Conservation (phyloP, 306 rosid genomes). For the Vigna angularis region DNA sequence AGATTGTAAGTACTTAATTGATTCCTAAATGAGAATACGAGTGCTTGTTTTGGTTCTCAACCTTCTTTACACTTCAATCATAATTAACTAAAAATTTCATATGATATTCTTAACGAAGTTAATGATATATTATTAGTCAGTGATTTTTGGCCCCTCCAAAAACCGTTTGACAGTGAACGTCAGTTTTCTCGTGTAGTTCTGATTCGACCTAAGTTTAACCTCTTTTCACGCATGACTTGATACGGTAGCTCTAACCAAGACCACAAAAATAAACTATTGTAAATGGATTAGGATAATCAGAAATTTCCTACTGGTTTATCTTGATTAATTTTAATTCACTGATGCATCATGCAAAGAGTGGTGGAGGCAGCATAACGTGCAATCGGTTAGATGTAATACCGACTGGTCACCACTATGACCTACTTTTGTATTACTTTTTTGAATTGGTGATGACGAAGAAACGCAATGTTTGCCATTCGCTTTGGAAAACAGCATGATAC, state of each 20-base stretch:
- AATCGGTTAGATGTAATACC: slow-evolving; percentile 43
- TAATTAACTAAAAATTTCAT: not conserved
- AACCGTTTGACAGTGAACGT: not conserved
- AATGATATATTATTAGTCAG: not conserved
- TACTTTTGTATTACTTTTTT: slow-evolving; percentile 42
- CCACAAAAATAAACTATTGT: not conserved
- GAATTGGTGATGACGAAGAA: slow-evolving; percentile 49
- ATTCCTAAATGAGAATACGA: not conserved
- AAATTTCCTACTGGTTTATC: slow-evolving; percentile 4
- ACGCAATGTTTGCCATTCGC: slow-evolving; percentile 41
- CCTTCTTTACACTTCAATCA: not conserved
- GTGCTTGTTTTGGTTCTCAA: slow-evolving; percentile 10
- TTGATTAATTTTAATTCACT: slow-evolving; percentile 7
- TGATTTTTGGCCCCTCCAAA: not conserved
- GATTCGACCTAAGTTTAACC: not conserved
- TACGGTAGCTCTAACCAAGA: not conserved
- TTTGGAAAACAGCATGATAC: slow-evolving; percentile 29
- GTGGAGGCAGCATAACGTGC: slow-evolving; percentile 32
- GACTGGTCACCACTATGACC: slow-evolving; percentile 41
- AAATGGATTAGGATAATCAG: slow-evolving; percentile 34
- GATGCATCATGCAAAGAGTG: slow-evolving; percentile 24
- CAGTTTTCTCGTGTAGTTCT: not conserved
- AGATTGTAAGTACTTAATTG: not conserved
- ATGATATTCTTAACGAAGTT: not conserved
- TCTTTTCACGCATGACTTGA: slow-evolving; percentile 1